A percentile compares a stretch with the other conserved stretches of the same genome.
Evolutionary conservation across 2,329 filamentous ascomycete genomes (phyloP).

Genomic region (Xylariaceae sp.): DNA sequence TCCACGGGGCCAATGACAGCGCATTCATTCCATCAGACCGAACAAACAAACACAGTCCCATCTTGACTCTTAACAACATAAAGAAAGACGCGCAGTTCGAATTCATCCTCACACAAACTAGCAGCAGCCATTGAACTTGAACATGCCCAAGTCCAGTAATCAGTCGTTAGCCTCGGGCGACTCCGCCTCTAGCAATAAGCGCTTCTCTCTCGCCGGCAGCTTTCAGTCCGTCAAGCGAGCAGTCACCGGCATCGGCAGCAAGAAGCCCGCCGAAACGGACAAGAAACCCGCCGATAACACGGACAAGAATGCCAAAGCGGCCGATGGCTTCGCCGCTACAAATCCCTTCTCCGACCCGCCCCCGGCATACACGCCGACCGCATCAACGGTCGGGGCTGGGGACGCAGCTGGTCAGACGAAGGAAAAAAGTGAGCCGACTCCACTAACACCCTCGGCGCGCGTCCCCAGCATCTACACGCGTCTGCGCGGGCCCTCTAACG

Average conservation of each 20-base stretch:
- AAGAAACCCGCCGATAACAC: neutral
- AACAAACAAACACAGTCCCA: neutral
- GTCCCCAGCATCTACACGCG: constrained; percentile 7
- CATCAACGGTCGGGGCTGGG: neutral
- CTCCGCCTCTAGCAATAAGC: neutral
- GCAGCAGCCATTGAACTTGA: neutral
- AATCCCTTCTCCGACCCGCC: constrained; percentile 19
- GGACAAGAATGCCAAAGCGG: neutral
- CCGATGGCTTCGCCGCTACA: neutral
- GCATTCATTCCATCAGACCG: neutral
- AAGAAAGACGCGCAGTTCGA: too few relatives aligned
- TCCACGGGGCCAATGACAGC: neutral
- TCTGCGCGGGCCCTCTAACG: neutral
- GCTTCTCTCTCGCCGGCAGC: constrained; percentile 12
- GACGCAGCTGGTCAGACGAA: neutral
- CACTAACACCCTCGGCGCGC: neutral
- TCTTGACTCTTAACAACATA: too few relatives aligned
- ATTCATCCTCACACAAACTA: neutral
- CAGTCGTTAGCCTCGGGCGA: constrained; percentile 1
- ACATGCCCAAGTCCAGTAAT: constrained; percentile 10
- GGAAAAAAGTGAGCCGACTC: neutral
- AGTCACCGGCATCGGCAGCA: constrained; percentile 7
- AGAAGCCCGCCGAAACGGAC: neutral
- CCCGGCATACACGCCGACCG: constrained; percentile 19
- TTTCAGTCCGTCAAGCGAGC: constrained; percentile 13